Evolutionary conservation across 192 early-diverging fungal genomes (phyloP).

Genomic region (Spizellomyces punctatus): DNA sequence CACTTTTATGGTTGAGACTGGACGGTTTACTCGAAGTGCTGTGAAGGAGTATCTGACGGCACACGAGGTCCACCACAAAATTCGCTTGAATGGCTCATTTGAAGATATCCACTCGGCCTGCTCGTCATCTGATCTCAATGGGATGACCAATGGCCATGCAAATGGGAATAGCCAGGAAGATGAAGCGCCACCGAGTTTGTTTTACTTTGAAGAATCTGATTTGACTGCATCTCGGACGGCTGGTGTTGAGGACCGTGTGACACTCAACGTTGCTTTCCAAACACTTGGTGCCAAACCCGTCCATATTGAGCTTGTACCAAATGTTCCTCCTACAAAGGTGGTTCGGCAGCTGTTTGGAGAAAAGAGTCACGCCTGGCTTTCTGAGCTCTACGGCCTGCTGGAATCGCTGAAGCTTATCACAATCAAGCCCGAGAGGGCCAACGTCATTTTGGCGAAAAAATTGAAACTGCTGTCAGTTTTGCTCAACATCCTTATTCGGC

Average conservation of each 20-base stretch:
- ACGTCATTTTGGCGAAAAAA: conserved; percentile 44
- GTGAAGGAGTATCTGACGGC: conserved; percentile 61
- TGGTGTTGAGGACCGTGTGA: conserved; percentile 27
- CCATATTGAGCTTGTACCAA: conserved; percentile 37
- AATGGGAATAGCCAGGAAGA: conserved; percentile 7
- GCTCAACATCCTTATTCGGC: conserved; percentile 48
- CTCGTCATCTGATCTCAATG: background rate
- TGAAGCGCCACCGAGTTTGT: conserved; percentile 27
- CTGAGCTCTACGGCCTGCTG: conserved; percentile 36
- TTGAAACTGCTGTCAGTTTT: conserved; percentile 52
- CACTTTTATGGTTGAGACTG: conserved; percentile 68
- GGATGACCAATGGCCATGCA: conserved; percentile 2
- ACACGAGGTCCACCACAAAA: conserved; percentile 49
- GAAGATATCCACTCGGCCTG: background rate
- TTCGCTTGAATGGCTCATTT: conserved; percentile 25
- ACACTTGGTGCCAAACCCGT: conserved; percentile 49
- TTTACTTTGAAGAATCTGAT: conserved; percentile 21
- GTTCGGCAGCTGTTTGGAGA: conserved; percentile 47
- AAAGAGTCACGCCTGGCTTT: conserved; percentile 50
- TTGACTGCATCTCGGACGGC: background rate
- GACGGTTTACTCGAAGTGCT: conserved; percentile 59
- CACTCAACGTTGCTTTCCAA: conserved; percentile 58
- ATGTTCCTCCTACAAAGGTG: conserved; percentile 29
- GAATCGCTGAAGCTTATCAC: conserved; percentile 44
- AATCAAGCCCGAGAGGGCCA: conserved; percentile 26